Conservation (phyloP, 768 basidiomycete genomes). For the Lactarius psammicola region DNA sequence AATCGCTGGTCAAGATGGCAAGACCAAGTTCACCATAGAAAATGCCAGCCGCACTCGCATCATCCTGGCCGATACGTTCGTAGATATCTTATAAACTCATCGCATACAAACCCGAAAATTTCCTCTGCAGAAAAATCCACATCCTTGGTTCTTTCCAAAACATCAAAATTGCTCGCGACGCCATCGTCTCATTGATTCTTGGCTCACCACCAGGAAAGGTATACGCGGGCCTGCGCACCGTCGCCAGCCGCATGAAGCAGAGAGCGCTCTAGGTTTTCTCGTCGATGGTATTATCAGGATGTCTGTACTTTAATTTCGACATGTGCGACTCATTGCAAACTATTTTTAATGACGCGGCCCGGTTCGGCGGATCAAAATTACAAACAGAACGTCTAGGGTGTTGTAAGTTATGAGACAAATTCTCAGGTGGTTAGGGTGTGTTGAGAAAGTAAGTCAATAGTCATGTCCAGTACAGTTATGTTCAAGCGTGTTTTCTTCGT, state of each 20-base stretch:
- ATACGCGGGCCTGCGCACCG: conserved; percentile 86
- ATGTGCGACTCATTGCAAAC: background rate
- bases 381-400: conserved; percentile 1
- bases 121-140: conserved; percentile 83
- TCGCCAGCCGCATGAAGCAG: conserved; percentile 92
- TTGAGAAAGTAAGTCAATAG: background rate
- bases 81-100: conserved; percentile 30
- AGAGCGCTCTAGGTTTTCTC: conserved; percentile 58
- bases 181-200: conserved; percentile 91
- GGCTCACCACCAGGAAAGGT: conserved; percentile 95
- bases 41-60: conserved; percentile 97
- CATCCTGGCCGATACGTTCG: conserved; percentile 94
- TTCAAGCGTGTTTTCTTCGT: background rate
- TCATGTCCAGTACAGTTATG: background rate
- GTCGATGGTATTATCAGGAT: conserved; percentile 11
- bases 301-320: conserved; percentile 4
- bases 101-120: conserved; percentile 12
- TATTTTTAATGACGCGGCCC: background rate
- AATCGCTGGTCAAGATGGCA: conserved; percentile 97
- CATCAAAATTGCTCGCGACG: conserved; percentile 96
- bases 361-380: background rate
- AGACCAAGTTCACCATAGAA: conserved; percentile 98
- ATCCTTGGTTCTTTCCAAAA: conserved; percentile 99
- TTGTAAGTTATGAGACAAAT: background rate
- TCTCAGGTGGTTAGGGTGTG: conserved; percentile 7